phyloP scores from a whole-genome alignment of 352 stramenopile genomes.

The Phytophthora hybrid region DNA sequence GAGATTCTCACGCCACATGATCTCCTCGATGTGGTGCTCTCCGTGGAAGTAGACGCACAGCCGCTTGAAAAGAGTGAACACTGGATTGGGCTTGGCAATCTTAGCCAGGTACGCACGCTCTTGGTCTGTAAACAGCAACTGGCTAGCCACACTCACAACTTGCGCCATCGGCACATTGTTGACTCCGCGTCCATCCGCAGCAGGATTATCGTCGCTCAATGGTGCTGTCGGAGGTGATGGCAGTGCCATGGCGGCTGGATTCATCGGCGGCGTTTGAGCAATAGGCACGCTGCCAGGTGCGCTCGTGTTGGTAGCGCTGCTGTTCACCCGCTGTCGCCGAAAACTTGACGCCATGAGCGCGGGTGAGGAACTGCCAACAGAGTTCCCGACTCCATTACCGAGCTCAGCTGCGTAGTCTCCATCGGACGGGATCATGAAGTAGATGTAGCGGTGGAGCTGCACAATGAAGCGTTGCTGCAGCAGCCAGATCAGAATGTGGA shows the following conservation, averaged over 20 bases:
- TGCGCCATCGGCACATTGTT: constrained; percentile 36
- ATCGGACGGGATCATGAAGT: constrained; percentile 86
- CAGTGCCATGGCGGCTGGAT: constrained; percentile 29
- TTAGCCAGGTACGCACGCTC: constrained; percentile 83
- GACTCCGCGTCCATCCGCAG: constrained; percentile 15
- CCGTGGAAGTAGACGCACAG: constrained; percentile 89
- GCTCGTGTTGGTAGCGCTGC: constrained; percentile 37
- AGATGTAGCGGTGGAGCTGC: constrained; percentile 88
- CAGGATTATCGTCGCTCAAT: constrained; percentile 15
- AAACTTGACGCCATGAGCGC: constrained; percentile 40
- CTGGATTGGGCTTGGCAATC: constrained; percentile 81
- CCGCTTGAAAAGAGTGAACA: constrained; percentile 84
- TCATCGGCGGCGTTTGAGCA: constrained; percentile 40
- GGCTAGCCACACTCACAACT: constrained; percentile 46
- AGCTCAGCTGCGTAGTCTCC: constrained; percentile 55
- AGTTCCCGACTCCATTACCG: constrained; percentile 19
- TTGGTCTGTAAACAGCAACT: constrained; percentile 64
- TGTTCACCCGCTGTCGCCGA: constrained; percentile 38
- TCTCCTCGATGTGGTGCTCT: constrained; percentile 89
- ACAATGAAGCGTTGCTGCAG: constrained; percentile 86
- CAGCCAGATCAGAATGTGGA: constrained; percentile 90
- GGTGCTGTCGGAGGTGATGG: constrained; percentile 31
- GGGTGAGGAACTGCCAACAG: constrained; percentile 44
- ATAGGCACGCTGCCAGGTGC: constrained; percentile 33
- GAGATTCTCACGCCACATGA: constrained; percentile 91